Percentiles rank a stretch among this genome's conserved stretches.
These are phyloP conservation scores for Inga oerstediana DNA, from an alignment of 306 rosid genomes.

Conservation along the genomic window DNA sequence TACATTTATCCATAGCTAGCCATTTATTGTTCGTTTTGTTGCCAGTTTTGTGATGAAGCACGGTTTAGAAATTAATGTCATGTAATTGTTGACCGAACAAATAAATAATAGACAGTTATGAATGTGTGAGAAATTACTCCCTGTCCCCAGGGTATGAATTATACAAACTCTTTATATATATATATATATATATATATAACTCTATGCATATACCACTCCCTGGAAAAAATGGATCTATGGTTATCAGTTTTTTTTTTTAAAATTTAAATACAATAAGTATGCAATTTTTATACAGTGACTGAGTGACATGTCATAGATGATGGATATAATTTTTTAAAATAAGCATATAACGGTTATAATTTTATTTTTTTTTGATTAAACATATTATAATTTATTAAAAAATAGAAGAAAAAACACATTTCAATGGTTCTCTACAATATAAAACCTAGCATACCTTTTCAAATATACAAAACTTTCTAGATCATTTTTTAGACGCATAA, in stretches of 20 bases:
- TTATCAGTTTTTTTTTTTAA: no score
- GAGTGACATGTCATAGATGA: neutral
- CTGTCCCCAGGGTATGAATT: neutral
- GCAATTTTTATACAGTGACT: neutral
- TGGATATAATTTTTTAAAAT: no score
- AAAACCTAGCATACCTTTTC: neutral
- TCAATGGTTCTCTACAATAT: no score
- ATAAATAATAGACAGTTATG: neutral
- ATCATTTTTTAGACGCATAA: neutral
- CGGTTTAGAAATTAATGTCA: neutral
- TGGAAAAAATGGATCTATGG: neutral
- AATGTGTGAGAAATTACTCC: neutral
- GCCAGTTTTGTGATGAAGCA: neutral
- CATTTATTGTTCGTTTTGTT: neutral
- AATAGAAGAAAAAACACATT: no score
- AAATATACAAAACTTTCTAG: no score
- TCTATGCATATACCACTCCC: neutral
- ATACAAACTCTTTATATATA: no score
- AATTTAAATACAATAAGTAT: neutral
- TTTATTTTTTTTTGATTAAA: neutral
- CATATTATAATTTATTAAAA: neutral
- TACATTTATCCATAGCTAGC: neutral
- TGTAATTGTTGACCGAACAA: neutral
- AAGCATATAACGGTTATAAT: neutral
- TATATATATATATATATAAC: neutral